These are phyloP conservation scores for Acacia crassicarpa DNA, from an alignment of 306 rosid species.

Conservation along the genomic window DNA sequence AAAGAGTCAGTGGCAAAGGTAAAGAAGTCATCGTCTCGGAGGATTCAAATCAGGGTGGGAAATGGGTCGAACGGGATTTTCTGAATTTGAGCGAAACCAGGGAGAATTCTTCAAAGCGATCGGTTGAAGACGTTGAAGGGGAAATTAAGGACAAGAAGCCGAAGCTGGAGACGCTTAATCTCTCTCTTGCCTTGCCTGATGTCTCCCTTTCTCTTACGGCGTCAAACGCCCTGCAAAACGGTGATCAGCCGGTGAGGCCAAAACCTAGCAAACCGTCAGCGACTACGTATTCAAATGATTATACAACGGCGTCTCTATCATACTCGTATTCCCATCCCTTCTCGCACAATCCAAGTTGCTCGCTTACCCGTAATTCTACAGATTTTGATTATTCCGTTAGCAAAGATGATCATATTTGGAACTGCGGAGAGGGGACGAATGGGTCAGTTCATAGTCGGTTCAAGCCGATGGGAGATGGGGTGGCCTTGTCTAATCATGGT, in stretches of 20 bases:
- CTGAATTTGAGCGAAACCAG: conserved; percentile 68
- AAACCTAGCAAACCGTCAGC: conserved; percentile 61
- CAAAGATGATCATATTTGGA: conserved; percentile 88
- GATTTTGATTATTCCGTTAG: conserved; percentile 79
- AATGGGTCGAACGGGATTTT: conserved; percentile 95
- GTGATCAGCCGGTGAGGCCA: conserved; percentile 44
- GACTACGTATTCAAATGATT: conserved; percentile 80
- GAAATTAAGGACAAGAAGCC: conserved; percentile 73
- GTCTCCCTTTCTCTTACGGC: conserved; percentile 89
- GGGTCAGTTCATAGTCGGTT: conserved; percentile 98
- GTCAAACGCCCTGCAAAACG: conserved; percentile 72
- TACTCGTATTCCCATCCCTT: conserved; percentile 77
- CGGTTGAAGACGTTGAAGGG: conserved; percentile 61
- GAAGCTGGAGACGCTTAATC: conserved; percentile 80
- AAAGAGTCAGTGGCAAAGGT: conserved; percentile 59
- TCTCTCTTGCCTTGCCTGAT: conserved; percentile 90
- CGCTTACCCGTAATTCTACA: conserved; percentile 83
- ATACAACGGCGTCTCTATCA: conserved; percentile 77
- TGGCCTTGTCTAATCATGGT: conserved; percentile 64
- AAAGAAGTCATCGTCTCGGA: conserved; percentile 59
- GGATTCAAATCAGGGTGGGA: conserved; percentile 56
- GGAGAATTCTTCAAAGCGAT: conserved; percentile 72
- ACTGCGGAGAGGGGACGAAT: conserved; percentile 98
- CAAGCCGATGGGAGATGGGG: conserved; percentile 96
- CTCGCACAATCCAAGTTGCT: conserved; percentile 95